Percentiles rank a stretch among this genome's conserved stretches.
Conservation (phyloP, 768 basidiomycete genomes). For the Termitomyces sp. region DNA sequence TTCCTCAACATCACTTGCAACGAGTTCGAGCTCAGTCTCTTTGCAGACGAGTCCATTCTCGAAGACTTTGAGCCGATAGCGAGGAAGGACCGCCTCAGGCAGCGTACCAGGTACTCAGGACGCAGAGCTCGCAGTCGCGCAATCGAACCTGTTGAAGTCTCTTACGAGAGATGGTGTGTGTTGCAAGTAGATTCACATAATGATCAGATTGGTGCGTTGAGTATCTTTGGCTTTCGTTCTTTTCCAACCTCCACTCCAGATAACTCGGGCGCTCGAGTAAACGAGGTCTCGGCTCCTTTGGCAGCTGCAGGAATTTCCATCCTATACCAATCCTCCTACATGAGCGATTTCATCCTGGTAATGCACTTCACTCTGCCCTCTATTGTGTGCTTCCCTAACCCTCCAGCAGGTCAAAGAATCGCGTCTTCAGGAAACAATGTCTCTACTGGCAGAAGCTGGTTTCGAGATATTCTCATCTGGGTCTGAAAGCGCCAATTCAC, state of each 20-base stretch:
- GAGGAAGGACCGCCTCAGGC: slow-evolving; percentile 46
- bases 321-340: slow-evolving; percentile 78
- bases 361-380: slow-evolving; percentile 19
- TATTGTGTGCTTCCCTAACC: slow-evolving; percentile 5
- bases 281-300: slow-evolving; percentile 71
- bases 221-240: background rate
- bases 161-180: slow-evolving; percentile 72
- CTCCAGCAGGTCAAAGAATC: slow-evolving; percentile 56
- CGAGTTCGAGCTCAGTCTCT: slow-evolving; percentile 72
- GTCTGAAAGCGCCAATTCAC: slow-evolving; percentile 29
- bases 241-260: slow-evolving; percentile 29
- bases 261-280: slow-evolving; percentile 66
- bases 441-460: slow-evolving; percentile 53
- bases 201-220: slow-evolving; percentile 53
- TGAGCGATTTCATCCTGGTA: slow-evolving; percentile 80
- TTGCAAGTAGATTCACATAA: slow-evolving; percentile 80
- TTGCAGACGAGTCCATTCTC: slow-evolving; percentile 55
- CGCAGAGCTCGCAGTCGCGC: slow-evolving; percentile 14
- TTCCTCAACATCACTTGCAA: slow-evolving; percentile 79
- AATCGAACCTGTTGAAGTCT: slow-evolving; percentile 59
- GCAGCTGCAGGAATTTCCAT: slow-evolving; percentile 78
- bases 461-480: slow-evolving; percentile 60
- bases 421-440: slow-evolving; percentile 58
- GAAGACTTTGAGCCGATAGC: slow-evolving; percentile 60
- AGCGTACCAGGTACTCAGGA: slow-evolving; percentile 32